Conservation (phyloP, 495 filamentous ascomycete species). For the Bryoglossum gracile region DNA sequence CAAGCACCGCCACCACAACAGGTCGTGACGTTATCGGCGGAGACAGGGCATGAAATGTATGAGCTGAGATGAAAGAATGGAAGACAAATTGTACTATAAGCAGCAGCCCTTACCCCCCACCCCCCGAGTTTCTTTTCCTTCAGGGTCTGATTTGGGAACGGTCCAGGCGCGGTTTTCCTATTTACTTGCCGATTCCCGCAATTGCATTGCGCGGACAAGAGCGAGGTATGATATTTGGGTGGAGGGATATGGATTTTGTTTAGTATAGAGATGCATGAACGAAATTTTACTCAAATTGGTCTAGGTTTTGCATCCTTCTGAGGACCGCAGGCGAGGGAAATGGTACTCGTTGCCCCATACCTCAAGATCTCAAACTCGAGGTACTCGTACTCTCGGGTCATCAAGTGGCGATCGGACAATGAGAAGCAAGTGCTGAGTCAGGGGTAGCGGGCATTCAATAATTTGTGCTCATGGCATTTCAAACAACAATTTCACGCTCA, state of each 20-base stretch:
- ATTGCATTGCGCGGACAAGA: not conserved
- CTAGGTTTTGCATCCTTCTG: too few relatives aligned
- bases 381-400: too few relatives aligned
- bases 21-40: slow-evolving; percentile 20
- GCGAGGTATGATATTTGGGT: not conserved
- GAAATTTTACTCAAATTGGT: too few relatives aligned
- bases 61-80: not conserved
- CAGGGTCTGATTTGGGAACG: not conserved
- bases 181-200: not conserved
- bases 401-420: too few relatives aligned
- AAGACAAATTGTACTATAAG: not conserved
- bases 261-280: not conserved
- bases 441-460: too few relatives aligned
- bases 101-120: not conserved
- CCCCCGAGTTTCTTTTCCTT: not conserved
- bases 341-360: too few relatives aligned
- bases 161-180: not conserved
- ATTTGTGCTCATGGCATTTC: too few relatives aligned
- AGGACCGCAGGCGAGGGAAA: too few relatives aligned
- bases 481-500: too few relatives aligned
- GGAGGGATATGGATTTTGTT: not conserved
- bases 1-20: slow-evolving; percentile 42
- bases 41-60: not conserved
- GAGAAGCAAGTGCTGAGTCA: too few relatives aligned
- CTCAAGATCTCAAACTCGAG: too few relatives aligned